A percentile compares a stretch with the other conserved stretches of the same genome.
These are phyloP conservation scores for Ceratocystis eucalypticola DNA, from an alignment of 2,329 filamentous ascomycete species.

Conservation along the genomic window DNA sequence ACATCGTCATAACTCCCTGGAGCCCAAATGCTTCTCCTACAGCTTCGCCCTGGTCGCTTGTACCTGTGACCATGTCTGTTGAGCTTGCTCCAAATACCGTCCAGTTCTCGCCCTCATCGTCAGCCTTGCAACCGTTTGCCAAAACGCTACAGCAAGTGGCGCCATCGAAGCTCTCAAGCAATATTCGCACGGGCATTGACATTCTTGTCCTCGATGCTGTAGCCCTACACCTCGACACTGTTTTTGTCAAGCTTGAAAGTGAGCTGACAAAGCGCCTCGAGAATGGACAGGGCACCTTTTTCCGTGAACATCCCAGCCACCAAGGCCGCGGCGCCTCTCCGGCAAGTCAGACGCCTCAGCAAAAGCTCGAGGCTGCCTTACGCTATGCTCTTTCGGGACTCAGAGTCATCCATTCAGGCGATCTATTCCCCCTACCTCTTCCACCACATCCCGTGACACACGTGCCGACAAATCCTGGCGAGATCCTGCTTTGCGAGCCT, in stretches of 20 bases:
- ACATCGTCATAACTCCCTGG: slow-evolving; percentile 66
- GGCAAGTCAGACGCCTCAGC: slow-evolving; percentile 32
- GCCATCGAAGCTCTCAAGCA: slow-evolving; percentile 58
- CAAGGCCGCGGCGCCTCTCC: neutral
- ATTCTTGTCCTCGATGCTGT: slow-evolving; percentile 70
- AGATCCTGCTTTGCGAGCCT: slow-evolving; percentile 85
- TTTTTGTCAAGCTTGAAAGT: slow-evolving; percentile 76
- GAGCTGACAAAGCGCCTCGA: slow-evolving; percentile 68
- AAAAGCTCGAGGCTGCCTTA: slow-evolving; percentile 51
- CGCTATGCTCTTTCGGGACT: slow-evolving; percentile 60
- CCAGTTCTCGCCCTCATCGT: slow-evolving; percentile 59
- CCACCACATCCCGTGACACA: slow-evolving; percentile 79
- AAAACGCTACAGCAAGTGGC: slow-evolving; percentile 57
- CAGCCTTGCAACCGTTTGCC: slow-evolving; percentile 66
- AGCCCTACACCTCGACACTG: slow-evolving; percentile 65
- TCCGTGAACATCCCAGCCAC: slow-evolving; percentile 41
- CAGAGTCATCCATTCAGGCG: slow-evolving; percentile 69
- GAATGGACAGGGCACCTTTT: slow-evolving; percentile 71
- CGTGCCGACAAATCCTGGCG: slow-evolving; percentile 68
- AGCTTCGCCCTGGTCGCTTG: slow-evolving; percentile 67
- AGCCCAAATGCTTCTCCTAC: slow-evolving; percentile 44
- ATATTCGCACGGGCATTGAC: slow-evolving; percentile 66
- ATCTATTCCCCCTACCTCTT: slow-evolving; percentile 63
- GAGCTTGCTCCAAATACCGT: slow-evolving; percentile 63
- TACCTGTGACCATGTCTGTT: slow-evolving; percentile 56